A percentile compares a stretch with the other conserved stretches of the same genome.
Evolutionary conservation across 257 asterid genomes (phyloP).

Genomic region (Cordia subcordata): DNA sequence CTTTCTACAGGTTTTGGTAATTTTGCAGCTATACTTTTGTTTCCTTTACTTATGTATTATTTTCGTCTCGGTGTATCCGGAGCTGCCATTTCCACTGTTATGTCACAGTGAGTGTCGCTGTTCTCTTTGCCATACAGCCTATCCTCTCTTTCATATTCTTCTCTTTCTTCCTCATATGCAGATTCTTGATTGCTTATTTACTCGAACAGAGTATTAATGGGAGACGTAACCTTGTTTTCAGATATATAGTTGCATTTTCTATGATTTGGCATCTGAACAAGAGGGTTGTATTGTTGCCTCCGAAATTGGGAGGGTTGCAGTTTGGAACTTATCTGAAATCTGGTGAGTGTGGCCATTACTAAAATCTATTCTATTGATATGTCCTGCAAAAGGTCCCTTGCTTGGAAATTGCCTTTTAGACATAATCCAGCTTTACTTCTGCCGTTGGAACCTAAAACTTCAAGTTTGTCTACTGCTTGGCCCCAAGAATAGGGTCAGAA

Average conservation of each 20-base stretch:
- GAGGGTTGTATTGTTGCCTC: conserved; percentile 70
- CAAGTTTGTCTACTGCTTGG: too few species aligned
- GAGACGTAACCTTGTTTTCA: conserved; percentile 25
- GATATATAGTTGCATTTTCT: conserved; percentile 64
- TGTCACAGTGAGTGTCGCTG: conserved; percentile 73
- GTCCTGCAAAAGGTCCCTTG: too few species aligned
- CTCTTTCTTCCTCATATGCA: conserved; percentile 1
- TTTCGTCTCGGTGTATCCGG: conserved; percentile 77
- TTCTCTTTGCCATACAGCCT: background rate
- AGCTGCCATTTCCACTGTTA: conserved; percentile 90
- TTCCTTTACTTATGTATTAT: conserved; percentile 68
- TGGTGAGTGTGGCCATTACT: conserved; percentile 37
- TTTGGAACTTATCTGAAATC: conserved; percentile 85
- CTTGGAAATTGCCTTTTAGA: background rate
- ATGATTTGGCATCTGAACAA: conserved; percentile 73
- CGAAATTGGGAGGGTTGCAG: conserved; percentile 68
- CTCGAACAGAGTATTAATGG: conserved; percentile 3
- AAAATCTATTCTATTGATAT: background rate
- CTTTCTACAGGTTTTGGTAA: conserved; percentile 76
- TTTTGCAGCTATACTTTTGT: conserved; percentile 62
- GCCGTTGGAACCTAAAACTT: too few species aligned
- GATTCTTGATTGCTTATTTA: conserved; percentile 1
- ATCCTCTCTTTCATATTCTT: conserved; percentile 10
- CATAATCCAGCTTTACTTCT: too few species aligned
- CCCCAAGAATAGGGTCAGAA: too few species aligned